Percentiles rank a stretch among this genome's conserved stretches.
phyloP scores from a whole-genome alignment of 176 grass and related monocot species.

The Oryza meyeriana region DNA sequence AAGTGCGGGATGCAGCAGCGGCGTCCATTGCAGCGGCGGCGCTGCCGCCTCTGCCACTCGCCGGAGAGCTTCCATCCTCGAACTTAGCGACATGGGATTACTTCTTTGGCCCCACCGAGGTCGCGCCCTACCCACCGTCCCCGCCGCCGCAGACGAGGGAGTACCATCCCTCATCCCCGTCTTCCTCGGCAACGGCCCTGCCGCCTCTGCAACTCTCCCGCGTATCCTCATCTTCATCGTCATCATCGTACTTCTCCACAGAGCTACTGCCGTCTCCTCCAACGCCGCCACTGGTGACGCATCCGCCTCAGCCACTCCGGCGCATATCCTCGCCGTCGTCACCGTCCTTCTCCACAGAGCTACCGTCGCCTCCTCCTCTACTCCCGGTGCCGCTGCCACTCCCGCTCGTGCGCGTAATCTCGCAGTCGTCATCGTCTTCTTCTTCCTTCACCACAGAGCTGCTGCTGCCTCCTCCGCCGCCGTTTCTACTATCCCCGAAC shows the following conservation, averaged over 20 bases:
- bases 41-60: no score
- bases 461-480: background rate
- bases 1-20: background rate
- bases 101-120: background rate
- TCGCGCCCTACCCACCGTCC: no score
- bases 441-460: no score
- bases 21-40: no score
- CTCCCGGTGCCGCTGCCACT: background rate
- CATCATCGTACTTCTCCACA: background rate
- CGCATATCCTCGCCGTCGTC: background rate
- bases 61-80: no score
- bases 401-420: no score
- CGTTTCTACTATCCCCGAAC: background rate
- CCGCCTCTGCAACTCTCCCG: background rate
- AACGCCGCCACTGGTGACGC: no score
- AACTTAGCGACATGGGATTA: background rate
- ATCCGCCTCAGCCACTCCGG: no score
- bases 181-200: background rate
- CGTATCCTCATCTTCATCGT: background rate
- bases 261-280: background rate
- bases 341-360: background rate
- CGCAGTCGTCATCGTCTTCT: no score
- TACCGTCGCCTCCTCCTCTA: background rate
- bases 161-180: background rate
- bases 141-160: no score